phyloP scores from a whole-genome alignment of 2,329 filamentous ascomycete species.

The Arthroderma sp. region DNA sequence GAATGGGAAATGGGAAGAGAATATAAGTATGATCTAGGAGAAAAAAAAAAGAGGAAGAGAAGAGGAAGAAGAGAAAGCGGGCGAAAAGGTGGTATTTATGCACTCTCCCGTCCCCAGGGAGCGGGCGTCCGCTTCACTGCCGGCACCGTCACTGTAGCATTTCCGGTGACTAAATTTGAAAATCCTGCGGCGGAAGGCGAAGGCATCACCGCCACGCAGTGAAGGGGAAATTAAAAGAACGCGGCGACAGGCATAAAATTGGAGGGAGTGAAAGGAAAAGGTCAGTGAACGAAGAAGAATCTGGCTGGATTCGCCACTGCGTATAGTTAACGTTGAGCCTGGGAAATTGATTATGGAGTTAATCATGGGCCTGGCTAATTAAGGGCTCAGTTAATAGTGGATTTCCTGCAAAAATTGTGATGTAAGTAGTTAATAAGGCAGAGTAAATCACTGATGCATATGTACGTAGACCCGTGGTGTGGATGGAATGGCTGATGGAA shows the following conservation, averaged over 20 bases:
- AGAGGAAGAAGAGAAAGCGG: neutral
- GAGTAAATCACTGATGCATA: neutral
- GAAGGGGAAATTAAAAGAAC: neutral
- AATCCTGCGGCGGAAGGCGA: neutral
- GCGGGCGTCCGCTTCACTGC: neutral
- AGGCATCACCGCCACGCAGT: neutral
- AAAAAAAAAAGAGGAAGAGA: neutral
- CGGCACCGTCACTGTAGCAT: neutral
- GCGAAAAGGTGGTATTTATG: neutral
- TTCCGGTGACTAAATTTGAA: neutral
- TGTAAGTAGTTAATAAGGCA: neutral
- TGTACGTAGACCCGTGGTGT: too few species aligned
- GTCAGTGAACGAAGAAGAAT: neutral
- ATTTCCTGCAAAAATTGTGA: neutral
- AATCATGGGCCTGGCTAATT: neutral
- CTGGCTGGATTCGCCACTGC: neutral
- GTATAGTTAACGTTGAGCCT: neutral
- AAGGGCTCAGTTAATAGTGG: neutral
- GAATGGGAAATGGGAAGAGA: neutral
- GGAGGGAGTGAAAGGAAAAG: neutral
- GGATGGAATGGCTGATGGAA: neutral
- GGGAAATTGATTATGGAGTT: neutral
- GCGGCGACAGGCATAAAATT: neutral
- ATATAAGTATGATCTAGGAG: neutral
- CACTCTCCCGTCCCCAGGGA: neutral